These are phyloP conservation scores for Ustilago curta DNA, from an alignment of 1,284 basidiomycete genomes.

Conservation along the genomic window DNA sequence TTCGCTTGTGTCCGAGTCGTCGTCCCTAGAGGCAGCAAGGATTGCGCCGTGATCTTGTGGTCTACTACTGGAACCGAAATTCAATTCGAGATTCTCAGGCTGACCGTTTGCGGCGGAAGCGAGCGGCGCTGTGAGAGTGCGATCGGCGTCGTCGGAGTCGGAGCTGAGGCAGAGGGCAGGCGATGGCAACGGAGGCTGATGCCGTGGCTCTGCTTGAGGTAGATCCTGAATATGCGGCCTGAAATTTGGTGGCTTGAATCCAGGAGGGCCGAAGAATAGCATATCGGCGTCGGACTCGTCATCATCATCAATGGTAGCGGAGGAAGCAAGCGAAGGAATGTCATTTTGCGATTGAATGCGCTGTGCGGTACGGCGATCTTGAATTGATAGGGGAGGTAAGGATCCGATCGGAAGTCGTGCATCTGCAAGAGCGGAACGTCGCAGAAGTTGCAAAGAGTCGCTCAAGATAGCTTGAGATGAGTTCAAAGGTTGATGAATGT, in stretches of 20 bases:
- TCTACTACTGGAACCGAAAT: not conserved
- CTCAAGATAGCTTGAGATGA: not conserved
- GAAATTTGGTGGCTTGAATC: not conserved
- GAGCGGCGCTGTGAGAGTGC: conserved; percentile 17
- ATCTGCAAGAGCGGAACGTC: conserved; percentile 16
- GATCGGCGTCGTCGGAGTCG: conserved; percentile 12
- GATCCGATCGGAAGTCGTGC: not conserved
- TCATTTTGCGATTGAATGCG: no score
- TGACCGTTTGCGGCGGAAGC: not conserved
- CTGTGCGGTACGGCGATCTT: not conserved
- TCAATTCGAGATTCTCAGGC: not conserved
- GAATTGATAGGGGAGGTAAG: not conserved
- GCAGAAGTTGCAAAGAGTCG: conserved; percentile 23
- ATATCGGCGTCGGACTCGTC: conserved; percentile 4
- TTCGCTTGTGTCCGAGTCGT: conserved; percentile 13
- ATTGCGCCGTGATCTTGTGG: no score
- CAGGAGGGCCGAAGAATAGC: conserved; percentile 25
- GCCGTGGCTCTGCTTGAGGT: not conserved
- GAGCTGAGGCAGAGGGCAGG: not conserved
- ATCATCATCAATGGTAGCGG: not conserved
- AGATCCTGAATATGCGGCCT: not conserved
- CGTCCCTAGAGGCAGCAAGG: not conserved
- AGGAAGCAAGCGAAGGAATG: no score
- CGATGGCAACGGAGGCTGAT: not conserved
- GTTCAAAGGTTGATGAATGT: not conserved